Base-by-base conservation (phyloP, 306 rosid species). In the Aeschynomene evenia region DNA sequence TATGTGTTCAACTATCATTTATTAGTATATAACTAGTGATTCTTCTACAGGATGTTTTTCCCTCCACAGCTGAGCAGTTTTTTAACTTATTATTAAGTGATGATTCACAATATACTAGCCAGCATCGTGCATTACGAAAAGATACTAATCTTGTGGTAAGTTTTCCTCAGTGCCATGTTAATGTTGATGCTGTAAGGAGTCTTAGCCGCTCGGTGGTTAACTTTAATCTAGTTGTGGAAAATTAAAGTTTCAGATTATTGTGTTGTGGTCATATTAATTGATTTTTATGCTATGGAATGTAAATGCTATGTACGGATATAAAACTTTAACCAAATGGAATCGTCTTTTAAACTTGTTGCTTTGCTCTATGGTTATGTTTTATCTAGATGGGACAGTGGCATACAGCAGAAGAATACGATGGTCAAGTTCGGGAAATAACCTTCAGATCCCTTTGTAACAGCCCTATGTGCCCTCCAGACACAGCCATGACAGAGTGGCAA, bases 401-500 rank as follows among this genome's bases (percentile, higher is more conserved):
- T 79, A 67, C 84, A 6, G 92, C 99, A 50, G 95, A 87, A 26
- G 95, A 91, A 73, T 94, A 94, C 60, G 91, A 91, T 56, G 99
- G 99, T 70, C 97, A 91, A 78, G 95, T 94, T 58, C 85, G 99
- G 71, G 97, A 94, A 78, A 85, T 88, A 70, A 91, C 86, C 63
- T 94, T 88, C 81, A 87, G 99, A 85, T 62, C 89, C 64, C 91
- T 87, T 29, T 94, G 99, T 79, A 84, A 88, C 79, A 94, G 96
- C 66, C 99, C 99, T 45, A 94, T 94, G 99, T 94, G 99, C 80
- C 99, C 99, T 49, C 97, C 99, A 4, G 99, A 94, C 85, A 91
- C 96, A 18, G 96, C 97, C 49, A 88, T 94, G 96, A 91, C 99
- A n/a, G 99, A 94, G 82, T 94, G 83, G 82, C 99, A 94, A 66